Percentiles rank a stretch among this genome's conserved stretches.
phyloP scores from a whole-genome alignment of 73 alveolate genomes.

The Symbiodinium natans region DNA sequence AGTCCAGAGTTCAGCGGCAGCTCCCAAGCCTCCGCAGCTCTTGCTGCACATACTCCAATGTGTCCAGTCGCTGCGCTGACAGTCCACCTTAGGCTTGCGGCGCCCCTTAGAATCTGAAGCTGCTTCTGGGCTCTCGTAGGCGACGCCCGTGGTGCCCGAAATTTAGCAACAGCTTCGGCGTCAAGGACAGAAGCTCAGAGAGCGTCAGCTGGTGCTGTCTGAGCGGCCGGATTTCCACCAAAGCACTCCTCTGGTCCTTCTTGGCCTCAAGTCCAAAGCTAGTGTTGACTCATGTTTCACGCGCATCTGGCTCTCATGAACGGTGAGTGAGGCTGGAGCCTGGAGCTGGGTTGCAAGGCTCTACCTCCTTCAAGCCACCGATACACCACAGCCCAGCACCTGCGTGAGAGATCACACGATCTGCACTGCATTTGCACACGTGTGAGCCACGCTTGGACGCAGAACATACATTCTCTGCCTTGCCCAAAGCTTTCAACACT shows the following conservation, averaged over 20 bases:
- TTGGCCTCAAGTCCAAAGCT: not conserved
- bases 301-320: too few species aligned
- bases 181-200: too few species aligned
- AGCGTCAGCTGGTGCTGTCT: conserved; percentile 1
- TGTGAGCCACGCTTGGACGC: too few species aligned
- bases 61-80: conserved; percentile 71
- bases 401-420: not conserved
- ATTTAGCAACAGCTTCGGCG: too few species aligned
- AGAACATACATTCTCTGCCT: not conserved
- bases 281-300: too few species aligned
- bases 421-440: not conserved
- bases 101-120: too few species aligned
- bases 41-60: conserved; percentile 74
- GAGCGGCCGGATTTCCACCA: conserved; percentile 54
- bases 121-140: too few species aligned
- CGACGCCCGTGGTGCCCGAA: too few species aligned
- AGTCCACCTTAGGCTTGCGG: conserved; percentile 37
- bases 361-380: conserved; percentile 78
- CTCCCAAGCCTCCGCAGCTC: conserved; percentile 44
- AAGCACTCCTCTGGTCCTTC: conserved; percentile 42
- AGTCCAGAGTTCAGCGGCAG: not conserved
- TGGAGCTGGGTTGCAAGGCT: conserved; percentile 87
- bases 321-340: not conserved
- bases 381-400: conserved; percentile 82
- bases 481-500: conserved; percentile 61